phyloP scores from a whole-genome alignment of 2,329 filamentous ascomycete species.

The Alternaria gaisen region DNA sequence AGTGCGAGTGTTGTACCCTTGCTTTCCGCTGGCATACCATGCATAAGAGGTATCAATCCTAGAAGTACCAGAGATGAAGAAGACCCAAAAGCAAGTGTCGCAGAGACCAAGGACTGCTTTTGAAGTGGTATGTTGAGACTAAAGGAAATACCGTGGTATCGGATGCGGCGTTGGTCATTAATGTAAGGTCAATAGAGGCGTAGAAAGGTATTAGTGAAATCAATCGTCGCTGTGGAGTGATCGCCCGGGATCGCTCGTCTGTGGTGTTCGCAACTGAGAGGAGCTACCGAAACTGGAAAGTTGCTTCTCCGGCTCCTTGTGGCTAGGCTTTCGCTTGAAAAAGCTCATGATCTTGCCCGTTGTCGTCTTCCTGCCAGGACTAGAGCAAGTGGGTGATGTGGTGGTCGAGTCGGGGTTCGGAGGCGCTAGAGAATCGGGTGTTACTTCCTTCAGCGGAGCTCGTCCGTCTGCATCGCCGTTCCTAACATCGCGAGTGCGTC shows the following conservation, averaged over 20 bases:
- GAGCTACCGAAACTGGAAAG: slow-evolving; percentile 48
- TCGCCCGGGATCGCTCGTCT: slow-evolving; percentile 46
- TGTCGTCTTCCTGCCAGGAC: slow-evolving; percentile 39
- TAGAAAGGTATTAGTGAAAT: slow-evolving; percentile 19
- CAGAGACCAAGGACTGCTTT: slow-evolving; percentile 30
- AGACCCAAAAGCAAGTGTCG: slow-evolving; percentile 23
- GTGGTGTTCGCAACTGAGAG: slow-evolving; percentile 46
- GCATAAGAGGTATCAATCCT: slow-evolving; percentile 28
- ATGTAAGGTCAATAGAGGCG: slow-evolving; percentile 16
- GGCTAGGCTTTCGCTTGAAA: slow-evolving; percentile 46
- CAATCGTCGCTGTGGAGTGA: slow-evolving; percentile 49
- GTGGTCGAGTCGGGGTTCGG: slow-evolving; percentile 34
- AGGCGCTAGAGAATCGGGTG: slow-evolving; percentile 28
- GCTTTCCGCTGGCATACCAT: slow-evolving; percentile 36
- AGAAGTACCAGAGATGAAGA: slow-evolving; percentile 20
- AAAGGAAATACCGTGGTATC: slow-evolving; percentile 31
- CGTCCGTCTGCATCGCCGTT: slow-evolving; percentile 40
- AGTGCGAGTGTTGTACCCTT: slow-evolving; percentile 21
- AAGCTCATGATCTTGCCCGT: slow-evolving; percentile 49
- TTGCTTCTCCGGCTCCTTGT: slow-evolving; percentile 44
- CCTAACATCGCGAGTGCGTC: slow-evolving; percentile 37
- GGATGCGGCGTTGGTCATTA: slow-evolving; percentile 29
- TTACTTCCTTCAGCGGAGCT: slow-evolving; percentile 37
- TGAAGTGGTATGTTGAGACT: slow-evolving; percentile 24
- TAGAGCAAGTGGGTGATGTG: slow-evolving; percentile 32